Evolutionary conservation across 345 rosid genomes (phyloP).

Genomic region (Rhizophora mangle): DNA sequence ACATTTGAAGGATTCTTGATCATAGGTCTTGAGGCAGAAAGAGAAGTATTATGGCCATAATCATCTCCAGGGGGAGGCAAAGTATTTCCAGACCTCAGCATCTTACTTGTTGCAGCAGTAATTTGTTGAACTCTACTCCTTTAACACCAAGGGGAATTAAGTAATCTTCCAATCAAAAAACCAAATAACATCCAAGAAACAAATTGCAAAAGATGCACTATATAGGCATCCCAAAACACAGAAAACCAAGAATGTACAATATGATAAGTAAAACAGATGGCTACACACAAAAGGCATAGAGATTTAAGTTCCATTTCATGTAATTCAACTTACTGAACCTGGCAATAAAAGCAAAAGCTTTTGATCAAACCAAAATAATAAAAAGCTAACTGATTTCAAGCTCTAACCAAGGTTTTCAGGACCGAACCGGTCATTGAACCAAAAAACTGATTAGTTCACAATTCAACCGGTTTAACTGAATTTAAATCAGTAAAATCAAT

Average conservation of each 20-base stretch:
- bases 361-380: no score
- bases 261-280: neutral
- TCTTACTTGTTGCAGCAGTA: conserved; percentile 51
- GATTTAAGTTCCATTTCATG: neutral
- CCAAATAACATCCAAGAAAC: neutral
- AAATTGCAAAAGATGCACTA: neutral
- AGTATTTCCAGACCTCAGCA: conserved; percentile 55
- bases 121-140: conserved; percentile 87
- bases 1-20: conserved; percentile 54
- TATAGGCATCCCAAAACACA: neutral
- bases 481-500: no score
- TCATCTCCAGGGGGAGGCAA: conserved; percentile 84
- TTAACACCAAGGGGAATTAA: conserved; percentile 27
- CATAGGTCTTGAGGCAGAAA: conserved; percentile 48
- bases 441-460: no score
- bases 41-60: conserved; percentile 39
- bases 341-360: no score
- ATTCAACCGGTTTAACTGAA: no score
- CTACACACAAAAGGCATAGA: neutral
- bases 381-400: no score
- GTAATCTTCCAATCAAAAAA: conserved; percentile 16
- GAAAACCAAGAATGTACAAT: neutral
- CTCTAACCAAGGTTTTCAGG: no score
- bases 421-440: no score
- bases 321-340: no score